Evolutionary conservation across 2,329 filamentous ascomycete species (phyloP).

Genomic region (Cladobotryum mycophilum): DNA sequence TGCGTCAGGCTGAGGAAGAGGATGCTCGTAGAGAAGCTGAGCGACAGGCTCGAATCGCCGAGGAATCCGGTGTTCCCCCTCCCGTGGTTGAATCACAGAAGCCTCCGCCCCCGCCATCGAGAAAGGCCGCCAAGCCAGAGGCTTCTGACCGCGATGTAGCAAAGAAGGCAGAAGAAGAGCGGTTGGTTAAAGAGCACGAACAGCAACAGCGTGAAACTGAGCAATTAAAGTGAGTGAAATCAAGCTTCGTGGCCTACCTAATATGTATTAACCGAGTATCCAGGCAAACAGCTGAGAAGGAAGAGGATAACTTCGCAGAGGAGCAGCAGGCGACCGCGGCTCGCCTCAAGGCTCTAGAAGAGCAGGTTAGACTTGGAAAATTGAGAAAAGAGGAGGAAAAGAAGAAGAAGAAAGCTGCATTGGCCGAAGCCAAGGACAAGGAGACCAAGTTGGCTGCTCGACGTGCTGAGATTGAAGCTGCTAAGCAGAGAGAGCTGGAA

Average conservation of each 20-base stretch:
- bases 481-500: slow-evolving; percentile 82
- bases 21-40: slow-evolving; percentile 84
- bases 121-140: slow-evolving; percentile 61
- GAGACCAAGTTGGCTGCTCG: slow-evolving; percentile 78
- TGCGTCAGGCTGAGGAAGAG: slow-evolving; percentile 88
- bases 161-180: slow-evolving; percentile 58
- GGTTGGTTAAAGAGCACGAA: slow-evolving; percentile 64
- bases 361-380: slow-evolving; percentile 90
- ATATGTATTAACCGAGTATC: slow-evolving; percentile 20
- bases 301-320: slow-evolving; percentile 73
- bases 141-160: slow-evolving; percentile 46
- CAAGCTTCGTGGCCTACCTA: neutral
- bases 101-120: slow-evolving; percentile 73
- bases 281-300: slow-evolving; percentile 66
- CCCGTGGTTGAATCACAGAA: slow-evolving; percentile 50
- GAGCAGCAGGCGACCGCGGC: slow-evolving; percentile 77
- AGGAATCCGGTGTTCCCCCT: slow-evolving; percentile 62
- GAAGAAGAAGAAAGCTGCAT: slow-evolving; percentile 79
- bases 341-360: slow-evolving; percentile 81
- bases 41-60: slow-evolving; percentile 72
- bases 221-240: slow-evolving; percentile 70
- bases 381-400: slow-evolving; percentile 96
- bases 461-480: slow-evolving; percentile 85
- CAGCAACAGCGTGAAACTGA: slow-evolving; percentile 67
- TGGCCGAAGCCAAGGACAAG: slow-evolving; percentile 81